phyloP scores from a whole-genome alignment of 768 basidiomycete genomes.

The Hemileccinum rubropunctum region DNA sequence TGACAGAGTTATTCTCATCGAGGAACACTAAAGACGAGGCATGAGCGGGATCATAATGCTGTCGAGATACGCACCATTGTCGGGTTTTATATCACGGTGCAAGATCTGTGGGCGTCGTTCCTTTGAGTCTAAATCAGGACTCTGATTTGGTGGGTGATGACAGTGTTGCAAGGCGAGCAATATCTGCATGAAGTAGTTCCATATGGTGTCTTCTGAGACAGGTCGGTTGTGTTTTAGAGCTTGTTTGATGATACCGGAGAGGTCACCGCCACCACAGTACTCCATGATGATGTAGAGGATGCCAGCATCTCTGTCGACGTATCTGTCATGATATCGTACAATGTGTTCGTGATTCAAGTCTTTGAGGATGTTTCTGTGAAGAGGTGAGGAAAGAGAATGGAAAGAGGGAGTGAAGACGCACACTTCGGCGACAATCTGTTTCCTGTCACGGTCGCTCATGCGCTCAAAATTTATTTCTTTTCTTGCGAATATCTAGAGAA shows the following conservation, averaged over 20 bases:
- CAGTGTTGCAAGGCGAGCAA: constrained; percentile 88
- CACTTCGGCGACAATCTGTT: constrained; percentile 98
- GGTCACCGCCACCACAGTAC: constrained; percentile 96
- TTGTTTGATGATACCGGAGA: constrained; percentile 83
- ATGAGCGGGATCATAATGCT: background rate
- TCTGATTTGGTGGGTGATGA: constrained; percentile 66
- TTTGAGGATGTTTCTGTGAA: constrained; percentile 86
- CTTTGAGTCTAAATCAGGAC: constrained; percentile 39
- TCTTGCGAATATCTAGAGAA: constrained; percentile 69
- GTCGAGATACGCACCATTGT: constrained; percentile 69
- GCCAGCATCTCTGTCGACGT: constrained; percentile 86
- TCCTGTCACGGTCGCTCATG: constrained; percentile 94
- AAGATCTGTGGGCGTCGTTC: constrained; percentile 72
- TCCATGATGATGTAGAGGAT: constrained; percentile 99
- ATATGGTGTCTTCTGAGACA: constrained; percentile 89
- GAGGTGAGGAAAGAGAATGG: background rate
- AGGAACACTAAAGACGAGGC: constrained; percentile 68
- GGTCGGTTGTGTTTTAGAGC: constrained; percentile 64
- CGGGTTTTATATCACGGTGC: constrained; percentile 95
- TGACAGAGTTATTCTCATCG: constrained; percentile 79
- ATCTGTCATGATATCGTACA: constrained; percentile 90
- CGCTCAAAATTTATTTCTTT: constrained; percentile 98
- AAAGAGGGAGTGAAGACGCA: constrained; percentile 40
- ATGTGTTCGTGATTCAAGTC: constrained; percentile 95
- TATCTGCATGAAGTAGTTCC: constrained; percentile 95